A percentile compares a stretch with the other conserved stretches of the same genome.
Evolutionary conservation across 805 yeast species (phyloP).

Genomic region (Diddensiella santjacobensis): DNA sequence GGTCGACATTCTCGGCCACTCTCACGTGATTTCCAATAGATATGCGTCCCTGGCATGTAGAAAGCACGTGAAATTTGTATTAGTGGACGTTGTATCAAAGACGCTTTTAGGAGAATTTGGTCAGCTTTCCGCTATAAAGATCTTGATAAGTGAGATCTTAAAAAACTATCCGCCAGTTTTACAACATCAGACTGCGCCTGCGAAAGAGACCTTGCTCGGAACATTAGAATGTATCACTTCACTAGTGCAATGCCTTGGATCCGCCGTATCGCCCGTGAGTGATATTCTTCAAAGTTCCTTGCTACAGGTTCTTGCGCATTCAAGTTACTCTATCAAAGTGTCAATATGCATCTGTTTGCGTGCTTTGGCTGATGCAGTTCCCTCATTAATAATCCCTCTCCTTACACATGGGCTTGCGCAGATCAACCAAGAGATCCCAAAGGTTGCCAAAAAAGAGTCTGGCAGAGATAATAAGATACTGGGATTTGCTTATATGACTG

Average conservation of each 20-base stretch:
- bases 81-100: conserved; percentile 26
- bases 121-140: conserved; percentile 24
- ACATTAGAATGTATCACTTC: conserved; percentile 23
- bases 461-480: conserved; percentile 18
- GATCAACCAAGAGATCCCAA: conserved; percentile 25
- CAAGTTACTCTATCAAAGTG: conserved; percentile 18
- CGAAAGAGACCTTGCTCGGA: conserved; percentile 23
- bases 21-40: conserved; percentile 14
- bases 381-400: conserved; percentile 25
- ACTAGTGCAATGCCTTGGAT: conserved; percentile 28
- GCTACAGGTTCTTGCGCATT: conserved; percentile 16
- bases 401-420: conserved; percentile 20
- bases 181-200: conserved; percentile 23
- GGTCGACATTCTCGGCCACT: conserved; percentile 18
- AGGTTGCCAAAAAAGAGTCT: conserved; percentile 18
- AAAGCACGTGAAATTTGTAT: conserved; percentile 25
- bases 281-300: conserved; percentile 17
- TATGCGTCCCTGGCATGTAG: conserved; percentile 22
- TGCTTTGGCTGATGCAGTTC: conserved; percentile 20
- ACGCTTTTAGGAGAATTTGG: conserved; percentile 32
- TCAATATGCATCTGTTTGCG: conserved; percentile 16
- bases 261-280: conserved; percentile 26
- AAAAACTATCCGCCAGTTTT: conserved; percentile 24
- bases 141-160: conserved; percentile 23
- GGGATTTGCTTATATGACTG: conserved; percentile 30